Evolutionary conservation across 2,329 filamentous ascomycete genomes (phyloP), one percentile per base, ranked within the genome.

Genomic region (Sclerotiophoma versabilis): DNA sequence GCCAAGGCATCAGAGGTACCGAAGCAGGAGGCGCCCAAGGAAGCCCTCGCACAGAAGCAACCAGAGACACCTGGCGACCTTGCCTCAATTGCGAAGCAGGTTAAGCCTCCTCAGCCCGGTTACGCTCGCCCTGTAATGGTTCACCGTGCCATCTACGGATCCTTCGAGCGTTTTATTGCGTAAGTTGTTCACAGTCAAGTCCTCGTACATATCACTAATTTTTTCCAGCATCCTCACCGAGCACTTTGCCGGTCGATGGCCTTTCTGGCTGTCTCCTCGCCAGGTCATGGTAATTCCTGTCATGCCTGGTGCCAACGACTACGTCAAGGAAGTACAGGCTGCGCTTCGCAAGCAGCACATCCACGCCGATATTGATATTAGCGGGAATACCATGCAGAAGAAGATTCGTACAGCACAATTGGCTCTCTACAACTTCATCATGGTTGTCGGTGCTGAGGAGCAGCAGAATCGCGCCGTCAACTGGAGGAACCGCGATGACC

Each of bases 211-310:
- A 15, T 23, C 11, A 7, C 51, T 54, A 33, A 54, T n/a, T 10
- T 6, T 4, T 2, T 12, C 1, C 37, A 73, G 72, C 62, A 92
- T 93, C 62, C 81, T 93, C 57, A 90, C 85, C 38, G 91, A 95
- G 81, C 91, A 93, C 76, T 93, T 92, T 72, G 90, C 83, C 49
- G 91, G 91, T 66, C 92, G 92, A 79, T 95, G 91, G 91, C 91
- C 91, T 1, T 92, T 93, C 82, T 95, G 91, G 91, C 79, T 95
- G 58, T 91, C 87, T 64, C 91, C 90, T n/a, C 84, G 91, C 45
- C 91, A 95, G 76, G 85, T 95, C 60, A 81, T 90, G 64, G 84
- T 95, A 60, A 87, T 93, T 58, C 90, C 90, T 8, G 89, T 92
- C 57, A 90, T 90, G 77, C 87, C 88, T 44, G 82, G 84, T 38